Evolutionary conservation across 1,139 yeast species (phyloP), one percentile per base, ranked within the genome.

Genomic region (Taphrina confusa): DNA sequence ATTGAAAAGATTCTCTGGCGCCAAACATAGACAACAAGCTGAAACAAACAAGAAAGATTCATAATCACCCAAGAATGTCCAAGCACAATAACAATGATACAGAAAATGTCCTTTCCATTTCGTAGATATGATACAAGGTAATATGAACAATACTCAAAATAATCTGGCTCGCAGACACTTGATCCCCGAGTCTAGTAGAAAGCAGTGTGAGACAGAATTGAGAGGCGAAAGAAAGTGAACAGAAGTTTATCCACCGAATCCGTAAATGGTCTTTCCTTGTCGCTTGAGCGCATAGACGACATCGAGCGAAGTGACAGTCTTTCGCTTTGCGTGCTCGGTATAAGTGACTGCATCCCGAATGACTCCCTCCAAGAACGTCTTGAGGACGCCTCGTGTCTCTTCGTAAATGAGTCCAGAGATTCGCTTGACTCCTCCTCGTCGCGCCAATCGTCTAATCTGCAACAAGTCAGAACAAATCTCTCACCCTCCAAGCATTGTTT

Each of bases 251-350:
- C 97, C 97, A 82, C 97, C 97, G 87, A 92, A 92, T 90, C 98
- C 98, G 78, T 92, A 92, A 80, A 92, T 87, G 81, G 97, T 92
- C 82, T 97, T 89, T 77, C 98, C 98, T 82, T 92, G 97, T 87
- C 97, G 90, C 94, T 92, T 92, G 80, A 92, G 87, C 72, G 98
- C 97, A 78, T 92, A 92, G 73, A 92, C 97, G 69, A 92, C 97
- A 77, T 92, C 98, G 75, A 92, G 83, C 66, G 97, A 90, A 70
- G 98, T 92, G 72, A 92, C 97, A 69, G 98, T 92, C 89, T 92
- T 92, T 86, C 97, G 90, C 94, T 92, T 92, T 74, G 97, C 97
- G 84, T 92, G 97, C 81, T 91, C 97, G 71, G 97, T 92, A 82
- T 92, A 92, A 72, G 97, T 90, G 73, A 91, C 97, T 72, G 97